Percentiles rank a stretch among this genome's conserved stretches.
These are phyloP conservation scores for Nasturtium officinale DNA, from an alignment of 345 rosid species.

Conservation along the genomic window DNA sequence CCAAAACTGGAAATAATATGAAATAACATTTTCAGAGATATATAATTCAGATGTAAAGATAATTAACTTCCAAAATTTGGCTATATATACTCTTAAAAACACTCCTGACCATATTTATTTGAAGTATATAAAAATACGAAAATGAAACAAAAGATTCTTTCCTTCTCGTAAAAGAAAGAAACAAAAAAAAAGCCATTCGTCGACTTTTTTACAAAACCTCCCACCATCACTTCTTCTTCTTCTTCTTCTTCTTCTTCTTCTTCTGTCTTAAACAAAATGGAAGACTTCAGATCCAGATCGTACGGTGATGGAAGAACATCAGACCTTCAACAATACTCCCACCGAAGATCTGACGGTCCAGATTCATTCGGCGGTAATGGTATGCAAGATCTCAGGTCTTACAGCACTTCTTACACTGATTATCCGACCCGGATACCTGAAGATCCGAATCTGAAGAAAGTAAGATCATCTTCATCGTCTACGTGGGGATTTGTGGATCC, in stretches of 20 bases:
- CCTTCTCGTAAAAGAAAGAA: slow-evolving; percentile 42
- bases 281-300: slow-evolving; percentile 71
- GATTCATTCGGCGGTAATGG: slow-evolving; percentile 38
- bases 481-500: slow-evolving; percentile 68
- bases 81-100: background rate
- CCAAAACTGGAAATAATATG: background rate
- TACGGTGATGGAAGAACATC: slow-evolving; percentile 52
- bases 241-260: slow-evolving; percentile 13
- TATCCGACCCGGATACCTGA: slow-evolving; percentile 43
- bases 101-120: background rate
- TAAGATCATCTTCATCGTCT: slow-evolving; percentile 52
- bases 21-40: background rate
- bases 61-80: background rate
- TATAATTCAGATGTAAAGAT: background rate
- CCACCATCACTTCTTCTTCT: slow-evolving; percentile 14
- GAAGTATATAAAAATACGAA: background rate
- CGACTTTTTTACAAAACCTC: slow-evolving; percentile 37
- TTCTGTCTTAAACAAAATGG: slow-evolving; percentile 47
- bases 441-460: slow-evolving; percentile 52
- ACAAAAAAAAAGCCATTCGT: slow-evolving; percentile 10
- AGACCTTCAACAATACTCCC: slow-evolving; percentile 33
- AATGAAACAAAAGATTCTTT: slow-evolving; percentile 32
- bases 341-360: slow-evolving; percentile 35
- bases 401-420: slow-evolving; percentile 54
- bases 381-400: slow-evolving; percentile 67